These are phyloP conservation scores for Fusarium temperatum DNA, from an alignment of 2,329 filamentous ascomycete species.

Conservation along the genomic window DNA sequence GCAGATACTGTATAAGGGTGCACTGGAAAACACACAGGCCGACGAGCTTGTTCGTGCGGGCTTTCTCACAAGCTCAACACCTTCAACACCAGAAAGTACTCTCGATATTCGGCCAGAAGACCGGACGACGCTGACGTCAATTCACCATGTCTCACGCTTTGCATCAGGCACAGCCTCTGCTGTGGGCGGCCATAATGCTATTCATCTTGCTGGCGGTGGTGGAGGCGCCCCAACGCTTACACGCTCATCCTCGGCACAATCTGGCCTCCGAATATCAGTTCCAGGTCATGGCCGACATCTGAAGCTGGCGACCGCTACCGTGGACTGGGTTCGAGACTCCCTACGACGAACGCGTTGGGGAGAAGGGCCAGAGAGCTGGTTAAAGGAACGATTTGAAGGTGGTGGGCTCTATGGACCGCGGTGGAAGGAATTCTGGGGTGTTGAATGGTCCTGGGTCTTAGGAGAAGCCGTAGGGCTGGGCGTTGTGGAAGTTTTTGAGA, in stretches of 20 bases:
- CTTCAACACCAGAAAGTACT: constrained; percentile 46
- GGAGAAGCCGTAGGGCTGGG: constrained; percentile 77
- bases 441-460: constrained; percentile 76
- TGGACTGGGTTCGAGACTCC: constrained; percentile 68
- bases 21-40: constrained; percentile 57
- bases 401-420: constrained; percentile 54
- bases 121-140: constrained; percentile 64
- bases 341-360: constrained; percentile 67
- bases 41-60: constrained; percentile 71
- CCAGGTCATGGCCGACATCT: constrained; percentile 74
- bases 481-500: constrained; percentile 78
- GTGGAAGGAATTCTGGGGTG: constrained; percentile 76
- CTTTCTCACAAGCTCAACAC: constrained; percentile 66
- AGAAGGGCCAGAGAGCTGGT: constrained; percentile 68
- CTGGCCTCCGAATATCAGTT: constrained; percentile 65
- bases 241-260: constrained; percentile 30
- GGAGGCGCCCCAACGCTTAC: constrained; percentile 50
- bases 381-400: constrained; percentile 77
- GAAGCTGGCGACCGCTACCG: constrained; percentile 69
- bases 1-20: constrained; percentile 41
- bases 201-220: constrained; percentile 70
- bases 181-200: constrained; percentile 72
- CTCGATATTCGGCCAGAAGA: constrained; percentile 61
- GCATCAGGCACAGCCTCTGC: constrained; percentile 75
- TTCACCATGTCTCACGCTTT: constrained; percentile 70